A percentile compares a stretch with the other conserved stretches of the same genome.
Conservation (phyloP, 257 asterid genomes). For the Prunella vulgaris region DNA sequence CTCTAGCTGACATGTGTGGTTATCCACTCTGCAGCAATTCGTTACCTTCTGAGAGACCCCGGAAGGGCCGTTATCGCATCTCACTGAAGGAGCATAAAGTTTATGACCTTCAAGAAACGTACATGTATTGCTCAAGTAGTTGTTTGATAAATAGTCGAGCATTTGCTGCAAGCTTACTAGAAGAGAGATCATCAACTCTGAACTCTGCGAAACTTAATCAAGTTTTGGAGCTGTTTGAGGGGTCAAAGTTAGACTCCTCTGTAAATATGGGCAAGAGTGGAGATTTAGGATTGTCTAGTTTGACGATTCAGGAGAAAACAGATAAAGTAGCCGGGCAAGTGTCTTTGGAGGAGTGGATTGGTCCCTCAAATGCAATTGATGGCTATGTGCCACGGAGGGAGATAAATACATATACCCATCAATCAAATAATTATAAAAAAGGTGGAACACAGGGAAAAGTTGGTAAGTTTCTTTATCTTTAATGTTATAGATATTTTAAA, state of each 20-base stretch:
- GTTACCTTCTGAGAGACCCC: slow-evolving; percentile 57
- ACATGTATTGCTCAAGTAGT: slow-evolving; percentile 69
- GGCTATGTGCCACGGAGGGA: slow-evolving; percentile 83
- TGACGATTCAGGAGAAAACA: slow-evolving; percentile 69
- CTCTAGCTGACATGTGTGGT: slow-evolving; percentile 64
- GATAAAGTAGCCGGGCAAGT: slow-evolving; percentile 52
- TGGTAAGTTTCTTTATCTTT: slow-evolving; percentile 17
- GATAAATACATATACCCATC: slow-evolving; percentile 24
- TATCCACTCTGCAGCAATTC: slow-evolving; percentile 70
- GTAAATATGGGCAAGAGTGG: slow-evolving; percentile 46
- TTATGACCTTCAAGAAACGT: slow-evolving; percentile 86
- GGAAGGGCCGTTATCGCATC: slow-evolving; percentile 77
- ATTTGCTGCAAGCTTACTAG: slow-evolving; percentile 54
- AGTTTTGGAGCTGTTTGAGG: slow-evolving; percentile 49
- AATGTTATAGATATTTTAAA: background rate
- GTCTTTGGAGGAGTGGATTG: slow-evolving; percentile 85
- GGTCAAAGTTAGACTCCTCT: slow-evolving; percentile 34
- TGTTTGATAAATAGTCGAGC: slow-evolving; percentile 76
- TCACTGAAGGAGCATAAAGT: slow-evolving; percentile 88
- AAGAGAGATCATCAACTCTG: slow-evolving; percentile 57
- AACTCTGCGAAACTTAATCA: slow-evolving; percentile 52
- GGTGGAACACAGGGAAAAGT: slow-evolving; percentile 32
- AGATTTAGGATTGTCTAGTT: slow-evolving; percentile 44
- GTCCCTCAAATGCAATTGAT: slow-evolving; percentile 88
- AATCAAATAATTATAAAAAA: slow-evolving; percentile 23